Evolutionary conservation across 208 protist species (phyloP), one percentile per base, ranked within the genome.

Genomic region (Wallacemonas sp.): DNA sequence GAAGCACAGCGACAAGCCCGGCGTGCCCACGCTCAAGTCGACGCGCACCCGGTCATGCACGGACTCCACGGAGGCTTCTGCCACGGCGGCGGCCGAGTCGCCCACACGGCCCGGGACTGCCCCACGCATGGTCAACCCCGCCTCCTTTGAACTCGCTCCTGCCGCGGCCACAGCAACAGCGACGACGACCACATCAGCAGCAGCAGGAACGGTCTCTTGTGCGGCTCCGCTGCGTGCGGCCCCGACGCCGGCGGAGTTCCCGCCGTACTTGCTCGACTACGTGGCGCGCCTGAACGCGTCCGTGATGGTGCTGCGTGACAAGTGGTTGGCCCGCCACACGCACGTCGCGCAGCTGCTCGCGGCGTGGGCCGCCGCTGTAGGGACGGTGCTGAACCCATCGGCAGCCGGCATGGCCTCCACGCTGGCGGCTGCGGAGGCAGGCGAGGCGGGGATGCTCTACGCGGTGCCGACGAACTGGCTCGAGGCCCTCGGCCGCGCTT

Each of bases 381-480:
- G 71, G 12, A 45, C 74, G 2, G 55, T 87, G 5, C 81, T 87
- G 26, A 55, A 70, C 39, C 31, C 11, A 1, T 29, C 64, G 22
- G 14, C 57, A 36, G 23, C 61, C 38, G 55, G n/a, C n/a, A n/a
- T n/a, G n/a, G n/a, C n/a, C n/a, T n/a, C n/a, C n/a, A 57, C 36
- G 36, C 36, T 14, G 36, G 20, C 26, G 16, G 11, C n/a, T 12
- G 33, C 22, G 36, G 14, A 29, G 41, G 57, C 28, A 31, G 55
- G 39, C 10, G 41, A 50, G 41, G 38, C 20, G 55, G 46, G 14
- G 65, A 38, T 38, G 28, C 57, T 72, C 14, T 83, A 84, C 74
- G 74, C 76, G 8, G 20, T 95, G 42, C 89, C 89, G n/a, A 79
- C 77, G 10, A 61, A 46, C 32, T 95, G 86, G 86, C 52, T 95